phyloP scores from a whole-genome alignment of 2,329 filamentous ascomycete genomes.

The Fusarium bactridioides region DNA sequence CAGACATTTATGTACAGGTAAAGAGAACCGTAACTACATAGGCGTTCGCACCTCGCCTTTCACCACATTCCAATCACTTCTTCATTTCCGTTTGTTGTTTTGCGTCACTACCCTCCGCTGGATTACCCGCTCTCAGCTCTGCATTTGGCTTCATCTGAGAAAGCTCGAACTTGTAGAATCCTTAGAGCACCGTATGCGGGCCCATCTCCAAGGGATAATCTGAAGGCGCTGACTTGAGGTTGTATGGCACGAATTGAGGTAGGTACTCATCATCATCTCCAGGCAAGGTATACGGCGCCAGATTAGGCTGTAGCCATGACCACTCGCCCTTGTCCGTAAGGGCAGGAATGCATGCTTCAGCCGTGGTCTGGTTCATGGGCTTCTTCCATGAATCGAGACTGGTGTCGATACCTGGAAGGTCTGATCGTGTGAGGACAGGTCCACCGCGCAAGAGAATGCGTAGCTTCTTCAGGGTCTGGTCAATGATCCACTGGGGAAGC shows the following conservation, averaged over 20 bases:
- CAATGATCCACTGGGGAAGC: background rate
- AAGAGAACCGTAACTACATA: background rate
- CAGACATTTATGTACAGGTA: background rate
- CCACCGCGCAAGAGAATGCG: background rate
- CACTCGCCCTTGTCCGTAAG: background rate
- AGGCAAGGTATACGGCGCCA: background rate
- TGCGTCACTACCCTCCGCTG: background rate
- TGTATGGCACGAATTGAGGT: background rate
- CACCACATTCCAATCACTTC: background rate
- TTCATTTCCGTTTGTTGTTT: background rate
- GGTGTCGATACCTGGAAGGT: background rate
- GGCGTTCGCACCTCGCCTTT: rapidly evolving
- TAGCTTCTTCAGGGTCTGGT: background rate
- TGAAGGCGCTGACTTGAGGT: background rate
- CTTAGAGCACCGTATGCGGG: background rate
- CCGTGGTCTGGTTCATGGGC: background rate
- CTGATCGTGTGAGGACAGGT: background rate
- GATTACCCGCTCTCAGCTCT: background rate
- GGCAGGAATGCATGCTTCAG: background rate
- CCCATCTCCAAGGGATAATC: background rate
- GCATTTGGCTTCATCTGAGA: background rate
- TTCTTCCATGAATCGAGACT: background rate
- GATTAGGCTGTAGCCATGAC: background rate
- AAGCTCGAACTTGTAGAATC: background rate
- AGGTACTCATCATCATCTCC: background rate